Base-by-base conservation (phyloP, 1,284 basidiomycete genomes). In the Pterula multifida region DNA sequence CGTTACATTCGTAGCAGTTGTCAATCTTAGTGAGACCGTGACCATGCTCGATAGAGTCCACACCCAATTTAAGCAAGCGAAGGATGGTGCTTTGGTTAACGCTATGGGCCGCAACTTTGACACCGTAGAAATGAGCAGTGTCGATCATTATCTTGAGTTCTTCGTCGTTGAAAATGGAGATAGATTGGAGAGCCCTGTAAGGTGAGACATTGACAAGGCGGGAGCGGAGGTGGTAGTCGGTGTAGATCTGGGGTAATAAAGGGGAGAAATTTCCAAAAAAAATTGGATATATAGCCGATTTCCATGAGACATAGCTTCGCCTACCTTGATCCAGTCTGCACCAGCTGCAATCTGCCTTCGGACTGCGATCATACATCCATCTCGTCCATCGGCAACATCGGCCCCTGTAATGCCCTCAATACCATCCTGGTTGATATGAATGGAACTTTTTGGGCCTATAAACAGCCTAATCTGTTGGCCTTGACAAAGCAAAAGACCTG, bases 331-430 rank as follows among this genome's bases (percentile, higher is more conserved):
- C 73, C 76, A 79, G 62, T 84, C 81, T 3, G 79, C 78, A 3
- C 81, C 80, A n/a, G 79, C 75, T 21, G 80, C 79, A 51, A 84
- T 71, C 56, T 82, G 81, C 53, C 70, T 70, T 42, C 81, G 67
- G 2, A 82, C 78, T 11, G 72, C 79, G 51, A 69, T 70, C 42
- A 73, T 60, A 57, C 81, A 79, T 32, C 69, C 76, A 28, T 73
- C 73, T 11, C 70, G 62, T 1, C 81, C 81, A 54, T 84, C 79
- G 1, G 72, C 78, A 1, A 71, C 69, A 53, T 79, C 74, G 3
- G 78, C 77, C 9, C 80, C 78, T 1, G 68, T 72, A 22, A 80
- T 64, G 1, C 76, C 73, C 53, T 81, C 74, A 4, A 79, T 63
- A 21, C 76, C 76, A 53, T 79, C 73, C 47, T 63, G 61, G 49